Evolutionary conservation across 306 rosid genomes (phyloP).

Genomic region (Trichosanthes truncata): DNA sequence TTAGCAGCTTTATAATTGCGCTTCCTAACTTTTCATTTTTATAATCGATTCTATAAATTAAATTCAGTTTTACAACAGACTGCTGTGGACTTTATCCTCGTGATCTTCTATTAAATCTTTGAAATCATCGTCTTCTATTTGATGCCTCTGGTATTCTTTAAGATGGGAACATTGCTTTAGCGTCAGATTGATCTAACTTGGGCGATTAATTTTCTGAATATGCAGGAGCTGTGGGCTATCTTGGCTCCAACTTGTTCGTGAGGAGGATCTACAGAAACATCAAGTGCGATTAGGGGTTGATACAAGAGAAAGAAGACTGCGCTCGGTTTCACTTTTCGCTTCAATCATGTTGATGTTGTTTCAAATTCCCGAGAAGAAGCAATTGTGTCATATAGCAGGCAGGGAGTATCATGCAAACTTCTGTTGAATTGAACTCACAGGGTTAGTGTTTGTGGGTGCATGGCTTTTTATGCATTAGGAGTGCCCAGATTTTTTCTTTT

Average conservation of each 20-base stretch:
- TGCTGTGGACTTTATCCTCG: background rate
- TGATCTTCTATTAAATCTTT: background rate
- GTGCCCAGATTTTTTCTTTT: slow-evolving; percentile 32
- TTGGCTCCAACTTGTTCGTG: slow-evolving; percentile 93
- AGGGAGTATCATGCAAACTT: slow-evolving; percentile 25
- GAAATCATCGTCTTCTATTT: background rate
- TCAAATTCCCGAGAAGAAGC: slow-evolving; percentile 27
- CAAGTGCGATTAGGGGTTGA: slow-evolving; percentile 74
- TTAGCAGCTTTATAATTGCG: background rate
- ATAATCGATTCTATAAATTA: background rate
- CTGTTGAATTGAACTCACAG: slow-evolving; percentile 35
- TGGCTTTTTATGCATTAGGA: slow-evolving; percentile 36
- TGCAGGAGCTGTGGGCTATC: slow-evolving; percentile 95
- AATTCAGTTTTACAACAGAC: background rate
- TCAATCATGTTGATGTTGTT: slow-evolving; percentile 17
- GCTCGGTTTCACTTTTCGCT: slow-evolving; percentile 29
- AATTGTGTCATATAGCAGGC: slow-evolving; percentile 19
- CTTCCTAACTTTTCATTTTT: background rate
- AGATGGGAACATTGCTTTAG: background rate
- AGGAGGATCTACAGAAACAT: slow-evolving; percentile 99
- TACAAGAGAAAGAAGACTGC: slow-evolving; percentile 21
- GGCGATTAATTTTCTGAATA: slow-evolving; percentile 5
- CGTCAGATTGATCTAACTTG: background rate
- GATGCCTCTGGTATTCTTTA: background rate
- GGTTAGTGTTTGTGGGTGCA: slow-evolving; percentile 48